Base-by-base conservation (phyloP, 257 asterid species). In the Solanum bulbocastanum region DNA sequence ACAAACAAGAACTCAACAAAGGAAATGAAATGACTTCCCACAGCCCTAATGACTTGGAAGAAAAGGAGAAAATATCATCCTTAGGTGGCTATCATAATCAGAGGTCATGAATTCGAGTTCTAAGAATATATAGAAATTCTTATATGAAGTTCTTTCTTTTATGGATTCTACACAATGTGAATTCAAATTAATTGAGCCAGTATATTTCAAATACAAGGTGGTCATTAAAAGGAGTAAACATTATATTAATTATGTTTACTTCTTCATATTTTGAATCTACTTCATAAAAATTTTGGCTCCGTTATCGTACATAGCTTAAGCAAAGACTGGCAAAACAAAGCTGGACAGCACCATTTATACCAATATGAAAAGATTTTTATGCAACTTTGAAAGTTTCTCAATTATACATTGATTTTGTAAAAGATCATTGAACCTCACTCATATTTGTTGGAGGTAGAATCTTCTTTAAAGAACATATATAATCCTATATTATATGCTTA, bases 361-460 rank as follows among this genome's bases (percentile, higher is more conserved):
- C 71, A 71, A 83, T 16, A 79, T 37, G 81, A 60, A 78, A 87
- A 42, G 33, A 58, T 60, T 46, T 10, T 9, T 30, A 46, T 46
- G 68, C 68, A 16, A 49, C 62, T 13, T 15, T 27, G 66, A 46
- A 4, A 46, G 88, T 68, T 62, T 27, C 40, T 87, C 88, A 87
- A 52, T 4, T 23, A 52, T 56, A 72, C 69, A 69, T 49, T 37
- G 85, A 56, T 69, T 85, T 71, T 30, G 81, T 44, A 86, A 83
- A 71, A 76, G 78, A 85, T 87, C 89, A 89, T 85, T 87, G 90
- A 87, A 89, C 91, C 87, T 79, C 88, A 68, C 87, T 86, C 13
- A 83, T 56, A 58, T 71, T 86, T 72, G 84, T 79, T 83, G 85
- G 87, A 74, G 46, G 56, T 66, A 71, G 79, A 58, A 46, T 46